Conservation (phyloP, 495 filamentous ascomycete genomes). For the Penicillium maclennaniae region DNA sequence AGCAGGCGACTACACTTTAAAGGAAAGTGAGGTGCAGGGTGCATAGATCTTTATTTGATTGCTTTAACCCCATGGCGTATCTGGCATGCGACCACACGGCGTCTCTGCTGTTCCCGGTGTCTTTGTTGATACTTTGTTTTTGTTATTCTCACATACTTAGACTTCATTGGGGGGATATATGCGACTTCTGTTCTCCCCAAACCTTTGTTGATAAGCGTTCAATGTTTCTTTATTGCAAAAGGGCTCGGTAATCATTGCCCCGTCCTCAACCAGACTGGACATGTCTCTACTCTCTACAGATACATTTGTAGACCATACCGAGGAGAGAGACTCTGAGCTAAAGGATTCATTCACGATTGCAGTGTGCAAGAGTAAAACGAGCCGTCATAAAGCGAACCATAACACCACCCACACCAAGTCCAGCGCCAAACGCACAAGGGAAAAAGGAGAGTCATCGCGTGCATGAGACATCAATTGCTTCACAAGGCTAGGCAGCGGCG, state of each 20-base stretch:
- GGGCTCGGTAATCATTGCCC: not conserved
- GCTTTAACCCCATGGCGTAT: conserved; percentile 23
- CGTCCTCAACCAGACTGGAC: conserved; percentile 8
- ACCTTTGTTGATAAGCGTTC: conserved; percentile 14
- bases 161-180: conserved; percentile 3
- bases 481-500: conserved; percentile 49
- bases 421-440: conserved; percentile 2
- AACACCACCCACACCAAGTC: conserved; percentile 8
- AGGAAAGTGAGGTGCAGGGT: conserved; percentile 43
- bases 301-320: not conserved
- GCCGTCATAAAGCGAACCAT: not conserved
- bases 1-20: conserved; percentile 52
- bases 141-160: conserved; percentile 20
- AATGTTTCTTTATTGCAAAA: not conserved
- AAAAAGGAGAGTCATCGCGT: conserved; percentile 17
- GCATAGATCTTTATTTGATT: conserved; percentile 30
- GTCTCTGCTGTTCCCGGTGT: conserved; percentile 4
- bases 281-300: not conserved
- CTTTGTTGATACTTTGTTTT: not conserved
- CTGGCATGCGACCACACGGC: conserved; percentile 28
- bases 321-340: not conserved
- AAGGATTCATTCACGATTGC: conserved; percentile 1
- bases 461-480: conserved; percentile 9
- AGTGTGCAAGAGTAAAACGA: not conserved
- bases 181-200: not conserved